These are phyloP conservation scores for Collybiopsis luxurians DNA, from an alignment of 768 basidiomycete species.

Conservation along the genomic window DNA sequence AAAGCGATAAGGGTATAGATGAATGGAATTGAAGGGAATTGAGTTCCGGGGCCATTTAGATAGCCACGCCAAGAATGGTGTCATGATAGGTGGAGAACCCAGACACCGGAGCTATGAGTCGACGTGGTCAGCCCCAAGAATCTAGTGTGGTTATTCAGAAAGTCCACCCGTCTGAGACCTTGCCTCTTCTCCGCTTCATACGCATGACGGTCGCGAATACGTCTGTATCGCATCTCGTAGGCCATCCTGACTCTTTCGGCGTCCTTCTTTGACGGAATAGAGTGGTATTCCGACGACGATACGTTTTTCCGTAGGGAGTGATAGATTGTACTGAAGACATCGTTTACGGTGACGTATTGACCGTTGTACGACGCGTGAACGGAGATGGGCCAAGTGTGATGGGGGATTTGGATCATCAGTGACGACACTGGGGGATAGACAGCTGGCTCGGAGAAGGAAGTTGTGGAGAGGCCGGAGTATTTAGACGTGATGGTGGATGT, in stretches of 20 bases:
- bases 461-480: slow-evolving; percentile 12
- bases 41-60: too few species aligned
- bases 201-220: slow-evolving; percentile 25
- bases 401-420: slow-evolving; percentile 27
- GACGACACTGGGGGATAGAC: slow-evolving; percentile 36
- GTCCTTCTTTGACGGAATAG: slow-evolving; percentile 25
- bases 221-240: slow-evolving; percentile 38
- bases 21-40: too few species aligned
- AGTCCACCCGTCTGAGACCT: slow-evolving; percentile 55
- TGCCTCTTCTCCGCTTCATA: slow-evolving; percentile 39
- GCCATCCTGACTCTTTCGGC: slow-evolving; percentile 35
- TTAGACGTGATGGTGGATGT: slow-evolving; percentile 24
- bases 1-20: too few species aligned
- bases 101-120: neutral
- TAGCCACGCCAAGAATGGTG: too few species aligned
- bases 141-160: slow-evolving; percentile 35
- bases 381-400: slow-evolving; percentile 21
- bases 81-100: slow-evolving; percentile 1
- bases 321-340: slow-evolving; percentile 46
- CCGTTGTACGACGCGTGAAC: slow-evolving; percentile 17
- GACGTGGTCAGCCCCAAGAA: slow-evolving; percentile 32
- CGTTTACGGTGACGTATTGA: slow-evolving; percentile 35
- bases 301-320: slow-evolving; percentile 38
- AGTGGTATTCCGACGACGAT: slow-evolving; percentile 36
- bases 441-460: slow-evolving; percentile 39